A percentile compares a stretch with the other conserved stretches of the same genome.
phyloP scores from a whole-genome alignment of 441 rosid genomes.

The Populus hybrid region DNA sequence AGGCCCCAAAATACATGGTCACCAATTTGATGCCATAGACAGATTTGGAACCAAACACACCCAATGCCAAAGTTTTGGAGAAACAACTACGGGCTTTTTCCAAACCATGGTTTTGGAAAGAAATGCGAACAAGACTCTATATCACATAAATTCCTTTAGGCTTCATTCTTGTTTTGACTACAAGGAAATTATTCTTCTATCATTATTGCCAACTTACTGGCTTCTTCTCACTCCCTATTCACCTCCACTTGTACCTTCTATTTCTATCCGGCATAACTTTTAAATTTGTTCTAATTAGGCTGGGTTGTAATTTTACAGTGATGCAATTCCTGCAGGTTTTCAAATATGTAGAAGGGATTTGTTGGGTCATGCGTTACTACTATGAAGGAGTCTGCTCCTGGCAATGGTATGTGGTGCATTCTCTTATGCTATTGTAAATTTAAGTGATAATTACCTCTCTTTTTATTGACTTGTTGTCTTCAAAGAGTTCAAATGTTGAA shows the following conservation, averaged over 20 bases:
- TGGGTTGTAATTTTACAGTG: too few relatives aligned
- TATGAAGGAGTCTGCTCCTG: constrained; percentile 7
- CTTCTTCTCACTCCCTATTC: neutral
- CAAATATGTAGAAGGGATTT: constrained; percentile 31
- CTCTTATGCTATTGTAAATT: neutral
- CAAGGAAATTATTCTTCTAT: neutral
- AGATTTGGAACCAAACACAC: neutral
- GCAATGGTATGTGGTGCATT: constrained; percentile 24
- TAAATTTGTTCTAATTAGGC: neutral
- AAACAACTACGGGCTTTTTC: neutral
- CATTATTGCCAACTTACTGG: neutral
- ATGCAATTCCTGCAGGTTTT: constrained; percentile 18
- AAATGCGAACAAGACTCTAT: neutral
- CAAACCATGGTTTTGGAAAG: neutral
- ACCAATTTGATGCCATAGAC: neutral
- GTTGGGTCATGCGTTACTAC: constrained; percentile 37
- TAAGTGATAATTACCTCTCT: neutral
- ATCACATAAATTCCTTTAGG: neutral
- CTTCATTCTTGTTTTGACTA: too few relatives aligned
- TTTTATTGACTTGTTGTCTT: neutral
- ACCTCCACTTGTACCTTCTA: neutral
- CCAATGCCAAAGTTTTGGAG: neutral
- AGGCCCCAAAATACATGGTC: neutral
- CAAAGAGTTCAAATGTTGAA: neutral
- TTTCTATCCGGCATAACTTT: neutral